Percentiles rank a stretch among this genome's conserved stretches.
These are phyloP conservation scores for Pseudofabraea citricarpa DNA, from an alignment of 2,329 filamentous ascomycete genomes.

Conservation along the genomic window DNA sequence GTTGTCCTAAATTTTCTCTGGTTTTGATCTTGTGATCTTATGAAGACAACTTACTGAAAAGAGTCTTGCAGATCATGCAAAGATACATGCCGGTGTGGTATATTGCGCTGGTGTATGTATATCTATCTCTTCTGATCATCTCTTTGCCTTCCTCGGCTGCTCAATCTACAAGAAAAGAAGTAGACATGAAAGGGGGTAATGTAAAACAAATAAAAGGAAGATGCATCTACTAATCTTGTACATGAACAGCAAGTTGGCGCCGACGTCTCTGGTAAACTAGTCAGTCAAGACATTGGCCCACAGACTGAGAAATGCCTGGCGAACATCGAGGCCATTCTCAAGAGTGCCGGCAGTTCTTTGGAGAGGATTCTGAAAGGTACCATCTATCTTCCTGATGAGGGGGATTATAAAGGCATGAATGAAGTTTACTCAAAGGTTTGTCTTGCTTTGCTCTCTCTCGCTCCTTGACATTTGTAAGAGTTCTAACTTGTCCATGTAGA, in stretches of 20 bases:
- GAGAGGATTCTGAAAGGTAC: constrained; percentile 12
- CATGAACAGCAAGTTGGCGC: neutral
- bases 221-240: too few species aligned
- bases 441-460: neutral
- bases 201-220: too few species aligned
- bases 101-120: neutral
- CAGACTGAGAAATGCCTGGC: neutral
- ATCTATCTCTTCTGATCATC: too few species aligned
- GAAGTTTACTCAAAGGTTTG: constrained; percentile 9
- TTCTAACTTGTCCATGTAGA: neutral
- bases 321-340: neutral
- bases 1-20: neutral
- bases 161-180: too few species aligned
- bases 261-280: neutral
- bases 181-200: too few species aligned
- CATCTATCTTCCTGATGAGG: constrained; percentile 11
- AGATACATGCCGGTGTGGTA: neutral
- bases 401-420: constrained; percentile 11
- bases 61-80: neutral
- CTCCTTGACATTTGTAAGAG: neutral
- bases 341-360: constrained; percentile 2
- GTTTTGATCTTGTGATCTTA: neutral
- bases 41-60: neutral
- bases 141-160: too few species aligned
- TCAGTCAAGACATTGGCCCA: neutral